These are phyloP conservation scores for Allium cepa DNA, from an alignment of 106 monocot genomes.

Conservation along the genomic window DNA sequence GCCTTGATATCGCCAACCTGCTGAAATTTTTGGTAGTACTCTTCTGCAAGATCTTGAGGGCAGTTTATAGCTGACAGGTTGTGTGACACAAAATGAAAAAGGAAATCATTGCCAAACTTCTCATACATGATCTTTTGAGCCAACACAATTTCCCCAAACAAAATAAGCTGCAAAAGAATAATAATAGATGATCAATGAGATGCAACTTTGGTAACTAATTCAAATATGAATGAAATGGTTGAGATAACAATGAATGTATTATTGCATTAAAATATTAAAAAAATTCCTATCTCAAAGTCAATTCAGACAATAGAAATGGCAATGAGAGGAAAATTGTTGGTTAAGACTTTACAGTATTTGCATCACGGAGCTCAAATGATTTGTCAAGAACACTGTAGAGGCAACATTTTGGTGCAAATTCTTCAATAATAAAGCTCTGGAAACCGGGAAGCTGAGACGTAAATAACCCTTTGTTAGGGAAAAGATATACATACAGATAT, in stretches of 20 bases:
- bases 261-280: no score
- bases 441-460: slow-evolving; percentile 79
- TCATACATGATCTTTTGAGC: slow-evolving; percentile 92
- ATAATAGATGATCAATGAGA: background rate
- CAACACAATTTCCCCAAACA: slow-evolving; percentile 83
- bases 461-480: background rate
- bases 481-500: no score
- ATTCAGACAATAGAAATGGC: no score
- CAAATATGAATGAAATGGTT: no score
- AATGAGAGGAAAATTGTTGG: background rate
- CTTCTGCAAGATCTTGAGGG: slow-evolving; percentile 67
- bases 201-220: no score
- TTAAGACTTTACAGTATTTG: slow-evolving; percentile 55
- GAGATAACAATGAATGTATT: no score
- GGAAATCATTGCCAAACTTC: slow-evolving; percentile 69
- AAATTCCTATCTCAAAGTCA: background rate
- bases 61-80: slow-evolving; percentile 57
- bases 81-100: slow-evolving; percentile 57
- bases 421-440: slow-evolving; percentile 69
- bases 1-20: slow-evolving; percentile 72
- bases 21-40: slow-evolving; percentile 68
- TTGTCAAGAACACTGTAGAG: slow-evolving; percentile 83
- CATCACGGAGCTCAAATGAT: slow-evolving; percentile 88
- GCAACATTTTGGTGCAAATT: slow-evolving; percentile 76
- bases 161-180: slow-evolving; percentile 43